Percentiles rank a stretch among this genome's conserved stretches.
Evolutionary conservation across 1,139 yeast genomes (phyloP).

Genomic region (Meyerozyma carpophila): DNA sequence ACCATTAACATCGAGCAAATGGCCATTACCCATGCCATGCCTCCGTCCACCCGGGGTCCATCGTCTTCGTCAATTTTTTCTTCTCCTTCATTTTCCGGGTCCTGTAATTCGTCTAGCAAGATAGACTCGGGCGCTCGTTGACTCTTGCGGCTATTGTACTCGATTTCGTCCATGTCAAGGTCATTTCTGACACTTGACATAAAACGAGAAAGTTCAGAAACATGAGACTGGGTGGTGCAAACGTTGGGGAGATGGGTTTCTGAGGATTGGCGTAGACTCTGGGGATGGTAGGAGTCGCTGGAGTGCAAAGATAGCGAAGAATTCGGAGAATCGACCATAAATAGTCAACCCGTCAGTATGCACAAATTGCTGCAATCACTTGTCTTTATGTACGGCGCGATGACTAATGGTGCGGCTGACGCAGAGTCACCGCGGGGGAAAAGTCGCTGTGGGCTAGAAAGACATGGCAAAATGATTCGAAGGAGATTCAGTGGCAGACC

Average conservation of each 20-base stretch:
- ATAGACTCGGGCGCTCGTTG: conserved; percentile 18
- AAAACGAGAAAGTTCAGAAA: conserved; percentile 23
- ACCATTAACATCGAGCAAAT: conserved; percentile 42
- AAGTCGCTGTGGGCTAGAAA: no score
- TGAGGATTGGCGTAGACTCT: background rate
- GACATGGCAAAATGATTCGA: no score
- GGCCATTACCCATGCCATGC: conserved; percentile 68
- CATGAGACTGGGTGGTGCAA: conserved; percentile 2
- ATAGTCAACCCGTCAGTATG: background rate
- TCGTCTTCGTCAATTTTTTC: conserved; percentile 8
- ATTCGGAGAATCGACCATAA: background rate
- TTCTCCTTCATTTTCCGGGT: conserved; percentile 5
- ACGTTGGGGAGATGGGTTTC: background rate
- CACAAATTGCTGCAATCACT: background rate
- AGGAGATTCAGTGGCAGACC: no score
- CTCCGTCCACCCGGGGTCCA: conserved; percentile 57
- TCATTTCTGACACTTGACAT: conserved; percentile 31
- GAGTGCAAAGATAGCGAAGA: background rate
- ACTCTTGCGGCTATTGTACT: conserved; percentile 13
- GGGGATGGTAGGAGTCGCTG: background rate
- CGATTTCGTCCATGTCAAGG: conserved; percentile 16
- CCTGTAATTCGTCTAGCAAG: conserved; percentile 14
- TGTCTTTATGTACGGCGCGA: background rate
- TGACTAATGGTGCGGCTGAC: conserved; percentile 1
- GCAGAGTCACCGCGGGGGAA: background rate